These are phyloP conservation scores for Russula sp. DNA, from an alignment of 768 basidiomycete genomes.

Conservation along the genomic window DNA sequence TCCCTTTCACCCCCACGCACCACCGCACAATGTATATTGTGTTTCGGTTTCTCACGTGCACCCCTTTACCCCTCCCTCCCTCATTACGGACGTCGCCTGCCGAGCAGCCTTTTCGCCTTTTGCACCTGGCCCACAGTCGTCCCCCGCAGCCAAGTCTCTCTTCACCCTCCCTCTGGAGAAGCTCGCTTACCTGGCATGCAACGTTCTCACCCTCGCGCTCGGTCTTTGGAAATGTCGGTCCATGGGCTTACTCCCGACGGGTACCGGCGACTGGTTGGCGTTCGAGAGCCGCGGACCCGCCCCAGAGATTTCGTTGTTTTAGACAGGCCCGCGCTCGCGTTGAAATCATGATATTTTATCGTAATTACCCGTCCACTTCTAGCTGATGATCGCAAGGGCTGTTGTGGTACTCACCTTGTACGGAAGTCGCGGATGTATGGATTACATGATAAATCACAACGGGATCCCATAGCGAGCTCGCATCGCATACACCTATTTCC, in stretches of 20 bases:
- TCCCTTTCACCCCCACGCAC: neutral
- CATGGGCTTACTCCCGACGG: slow-evolving; percentile 87
- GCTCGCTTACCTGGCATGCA: slow-evolving; percentile 61
- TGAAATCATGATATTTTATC: neutral
- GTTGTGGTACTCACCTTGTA: no score
- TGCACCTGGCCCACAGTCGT: slow-evolving; percentile 48
- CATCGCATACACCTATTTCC: no score
- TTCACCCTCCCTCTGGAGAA: slow-evolving; percentile 64
- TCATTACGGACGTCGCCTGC: neutral
- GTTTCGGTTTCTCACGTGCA: neutral
- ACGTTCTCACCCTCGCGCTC: slow-evolving; percentile 68
- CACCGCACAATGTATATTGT: neutral
- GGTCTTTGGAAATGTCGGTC: slow-evolving; percentile 90
- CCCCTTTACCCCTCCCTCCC: neutral
- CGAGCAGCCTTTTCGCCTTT: slow-evolving; percentile 62
- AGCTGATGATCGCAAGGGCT: no score
- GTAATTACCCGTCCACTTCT: no score
- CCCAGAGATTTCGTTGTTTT: slow-evolving; percentile 28
- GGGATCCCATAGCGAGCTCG: no score
- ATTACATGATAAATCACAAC: no score
- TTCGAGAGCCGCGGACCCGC: slow-evolving; percentile 79
- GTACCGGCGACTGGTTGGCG: slow-evolving; percentile 91
- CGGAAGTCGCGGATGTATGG: no score
- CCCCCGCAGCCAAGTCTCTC: slow-evolving; percentile 36
- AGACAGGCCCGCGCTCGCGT: neutral